Base-by-base conservation (phyloP, 345 rosid genomes). In the Hirschfeldia incana region DNA sequence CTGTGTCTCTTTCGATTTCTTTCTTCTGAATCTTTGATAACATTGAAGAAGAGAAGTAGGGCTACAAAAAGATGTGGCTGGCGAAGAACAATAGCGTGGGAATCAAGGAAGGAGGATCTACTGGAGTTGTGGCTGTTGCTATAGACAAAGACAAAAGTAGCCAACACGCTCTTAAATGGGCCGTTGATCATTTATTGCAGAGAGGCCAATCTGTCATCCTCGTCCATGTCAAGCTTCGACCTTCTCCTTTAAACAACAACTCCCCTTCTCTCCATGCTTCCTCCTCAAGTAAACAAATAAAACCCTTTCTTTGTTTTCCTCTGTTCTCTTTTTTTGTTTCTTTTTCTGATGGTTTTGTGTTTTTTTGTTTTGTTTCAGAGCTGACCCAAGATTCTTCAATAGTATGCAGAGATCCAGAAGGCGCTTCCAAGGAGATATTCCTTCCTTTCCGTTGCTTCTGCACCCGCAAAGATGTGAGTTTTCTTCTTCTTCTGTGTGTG, bases 381-480 rank as follows among this genome's bases (percentile, higher is more conserved):
- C 8, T 69, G 49, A 86, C 78, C 78, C 94, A 88, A 73, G 89
- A 88, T 2, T 26, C 71, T 71, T 67, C 83, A 8, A 76, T 83
- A 64, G 76, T 85, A 5, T 88, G 88, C 53, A 84, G 32, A 72
- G 91, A 90, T 49, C 85, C 85, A 17, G 97, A 94, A 75, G 73
- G 85, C 2, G 85, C 77, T 13, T 85, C 86, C 59, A 91, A 67
- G 81, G 98, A 94, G 3, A 34, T 94, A 57, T 93, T 93, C 83
- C 94, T 90, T 76, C 98, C 98, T 61, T 94, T 92, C 58, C 98
- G 97, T 46, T 92, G 98, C 83, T 89, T 94, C 69, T 92, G 97
- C 65, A 89, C 92, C 0, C 94, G 98, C 36, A 94, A 93, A 83
- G 96, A 92, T 80, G 98, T 94, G 76, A 73, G 92, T 80, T 53